Evolutionary conservation across 2,329 filamentous ascomycete genomes (phyloP), one percentile per base, ranked within the genome.

Genomic region (Diplodia seriata): DNA sequence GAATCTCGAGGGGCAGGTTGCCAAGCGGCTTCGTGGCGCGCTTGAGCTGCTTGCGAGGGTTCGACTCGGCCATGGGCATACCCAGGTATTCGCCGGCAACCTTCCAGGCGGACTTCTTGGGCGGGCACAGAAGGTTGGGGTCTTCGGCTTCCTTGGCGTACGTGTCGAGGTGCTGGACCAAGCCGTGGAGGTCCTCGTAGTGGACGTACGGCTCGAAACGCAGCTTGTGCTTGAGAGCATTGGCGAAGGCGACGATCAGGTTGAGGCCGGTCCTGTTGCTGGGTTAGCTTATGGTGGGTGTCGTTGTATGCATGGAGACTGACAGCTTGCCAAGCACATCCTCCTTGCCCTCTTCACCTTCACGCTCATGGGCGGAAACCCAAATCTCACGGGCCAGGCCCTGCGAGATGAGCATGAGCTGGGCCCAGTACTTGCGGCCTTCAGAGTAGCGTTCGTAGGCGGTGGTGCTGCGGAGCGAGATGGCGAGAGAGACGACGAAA

Each of bases 151-250:
- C 81, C 69, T 84, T 88, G 69, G 92, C 91, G 73, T 93, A 92
- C 0, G 91, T 94, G 71, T 92, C 86, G 36, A 96, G 84, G 74
- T 93, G 89, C 18, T 85, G 85, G 36, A 94, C 85, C 15, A 93
- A 83, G 23, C 89, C 86, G 47, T 86, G 81, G 5, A 96, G 83
- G 74, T 95, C 92, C 1, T 89, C 85, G 76, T 95, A 94, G 65
- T 90, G 86, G 40, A 89, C 88, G 73, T 91, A 92, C 1, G 92
- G 92, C 76, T 96, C 92, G 76, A 94, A 94, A 38, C 92, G 91
- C 38, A 96, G 86, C 73, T 89, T 90, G 80, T 95, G 92, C 81
- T 94, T 94, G 69, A 96, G 83, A 1, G 92, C 81, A 20, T 91
- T 84, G n/a, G 91, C 86, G 73, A 91, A 95, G 2, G 91, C 90